These are phyloP conservation scores for Diplodia scrobiculata DNA, from an alignment of 2,329 filamentous ascomycete genomes.

Conservation along the genomic window DNA sequence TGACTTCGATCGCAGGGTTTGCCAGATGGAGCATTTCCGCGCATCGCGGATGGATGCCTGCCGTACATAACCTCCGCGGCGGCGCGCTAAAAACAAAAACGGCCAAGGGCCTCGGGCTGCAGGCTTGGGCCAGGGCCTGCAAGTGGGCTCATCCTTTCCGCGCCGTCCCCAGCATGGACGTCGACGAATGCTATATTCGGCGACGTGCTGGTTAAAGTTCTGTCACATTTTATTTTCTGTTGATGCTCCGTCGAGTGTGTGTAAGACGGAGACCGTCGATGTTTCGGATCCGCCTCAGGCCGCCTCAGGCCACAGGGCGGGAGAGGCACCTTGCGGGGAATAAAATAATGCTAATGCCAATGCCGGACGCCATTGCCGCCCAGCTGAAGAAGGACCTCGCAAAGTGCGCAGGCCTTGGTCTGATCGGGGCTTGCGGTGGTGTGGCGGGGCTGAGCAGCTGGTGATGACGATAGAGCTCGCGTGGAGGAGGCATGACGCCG, in stretches of 20 bases:
- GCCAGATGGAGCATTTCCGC: constrained; percentile 19
- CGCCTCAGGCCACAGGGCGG: constrained; percentile 23
- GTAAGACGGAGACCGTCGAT: constrained; percentile 26
- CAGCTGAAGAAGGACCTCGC: not conserved
- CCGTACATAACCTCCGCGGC: not conserved
- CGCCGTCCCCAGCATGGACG: not conserved
- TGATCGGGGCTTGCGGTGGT: not conserved
- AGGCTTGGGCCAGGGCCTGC: constrained; percentile 32
- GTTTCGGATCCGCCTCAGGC: constrained; percentile 26
- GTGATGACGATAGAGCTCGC: not conserved
- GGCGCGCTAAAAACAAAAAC: constrained; percentile 12
- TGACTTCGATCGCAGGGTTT: not conserved
- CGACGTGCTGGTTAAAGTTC: constrained; percentile 23
- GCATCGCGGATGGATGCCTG: constrained; percentile 20
- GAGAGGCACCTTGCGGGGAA: constrained; percentile 14
- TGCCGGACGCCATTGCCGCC: constrained; percentile 16
- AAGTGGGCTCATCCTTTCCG: constrained; percentile 41
- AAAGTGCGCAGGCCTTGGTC: constrained; percentile 1
- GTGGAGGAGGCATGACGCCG: constrained; percentile 1
- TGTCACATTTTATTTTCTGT: constrained; percentile 10
- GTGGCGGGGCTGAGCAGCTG: not conserved
- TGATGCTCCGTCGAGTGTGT: constrained; percentile 10
- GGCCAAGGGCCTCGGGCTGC: constrained; percentile 29
- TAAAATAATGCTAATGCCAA: constrained; percentile 1
- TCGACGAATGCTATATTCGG: constrained; percentile 8